Evolutionary conservation across 371 early-diverging fungal genomes (phyloP).

Genomic region (Hamiltosporidium tvaerminnensis): DNA sequence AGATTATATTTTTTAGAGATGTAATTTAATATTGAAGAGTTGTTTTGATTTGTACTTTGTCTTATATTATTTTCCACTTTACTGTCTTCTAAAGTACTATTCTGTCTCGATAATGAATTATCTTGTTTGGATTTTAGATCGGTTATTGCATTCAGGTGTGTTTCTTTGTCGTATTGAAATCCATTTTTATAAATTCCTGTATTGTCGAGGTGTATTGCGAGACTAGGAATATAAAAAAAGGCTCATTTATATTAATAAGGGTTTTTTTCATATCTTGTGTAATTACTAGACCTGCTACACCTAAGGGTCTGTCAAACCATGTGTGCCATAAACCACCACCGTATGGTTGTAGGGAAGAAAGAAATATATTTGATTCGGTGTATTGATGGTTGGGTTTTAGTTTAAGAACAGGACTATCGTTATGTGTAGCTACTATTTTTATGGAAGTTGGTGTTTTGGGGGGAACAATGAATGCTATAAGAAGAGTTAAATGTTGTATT

Average conservation of each 20-base stretch:
- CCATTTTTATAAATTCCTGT: conserved; percentile 60
- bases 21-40: background rate
- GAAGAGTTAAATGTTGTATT: conserved; percentile 70
- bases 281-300: conserved; percentile 79
- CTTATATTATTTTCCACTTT: background rate
- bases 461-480: conserved; percentile 78
- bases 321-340: conserved; percentile 78
- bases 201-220: conserved; percentile 76
- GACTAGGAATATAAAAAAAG: conserved; percentile 78
- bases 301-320: conserved; percentile 88
- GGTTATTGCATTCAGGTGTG: conserved; percentile 69
- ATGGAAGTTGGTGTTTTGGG: conserved; percentile 64
- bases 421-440: conserved; percentile 75
- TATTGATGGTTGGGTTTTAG: conserved; percentile 64
- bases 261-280: conserved; percentile 17
- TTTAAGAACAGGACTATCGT: conserved; percentile 84
- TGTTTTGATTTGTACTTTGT: background rate
- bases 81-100: background rate
- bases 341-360: conserved; percentile 67
- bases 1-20: background rate
- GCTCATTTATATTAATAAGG: conserved; percentile 49
- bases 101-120: background rate
- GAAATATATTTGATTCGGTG: conserved; percentile 63
- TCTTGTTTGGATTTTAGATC: conserved; percentile 12
- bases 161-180: conserved; percentile 79